phyloP scores from a whole-genome alignment of 768 basidiomycete genomes.

The Dacryopinax spathularia region DNA sequence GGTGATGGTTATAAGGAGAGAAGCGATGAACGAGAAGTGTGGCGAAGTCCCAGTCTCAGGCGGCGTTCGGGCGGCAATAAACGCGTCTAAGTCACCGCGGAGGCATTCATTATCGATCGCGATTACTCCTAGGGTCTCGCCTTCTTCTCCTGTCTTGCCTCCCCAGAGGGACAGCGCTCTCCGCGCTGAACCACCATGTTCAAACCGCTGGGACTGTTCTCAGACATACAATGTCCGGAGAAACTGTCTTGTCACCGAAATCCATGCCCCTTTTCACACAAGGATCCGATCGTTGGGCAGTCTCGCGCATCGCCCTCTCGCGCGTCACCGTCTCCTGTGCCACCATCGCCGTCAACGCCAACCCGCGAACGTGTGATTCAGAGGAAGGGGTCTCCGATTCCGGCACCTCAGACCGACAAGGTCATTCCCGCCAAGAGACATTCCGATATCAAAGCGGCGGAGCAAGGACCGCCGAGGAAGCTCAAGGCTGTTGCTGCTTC shows the following conservation, averaged over 20 bases:
- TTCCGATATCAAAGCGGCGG: conserved; percentile 21
- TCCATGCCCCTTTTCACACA: conserved; percentile 56
- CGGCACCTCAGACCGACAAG: not conserved
- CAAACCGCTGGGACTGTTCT: not conserved
- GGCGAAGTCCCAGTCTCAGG: not conserved
- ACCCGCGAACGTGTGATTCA: conserved; percentile 13
- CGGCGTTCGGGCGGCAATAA: not conserved
- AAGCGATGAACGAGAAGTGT: not conserved
- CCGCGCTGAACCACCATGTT: not conserved
- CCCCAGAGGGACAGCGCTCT: too few species aligned
- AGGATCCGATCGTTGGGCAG: conserved; percentile 10
- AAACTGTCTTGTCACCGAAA: conserved; percentile 31
- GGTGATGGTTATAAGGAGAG: not conserved
- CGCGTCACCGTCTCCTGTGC: conserved; percentile 7
- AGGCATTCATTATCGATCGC: not conserved
- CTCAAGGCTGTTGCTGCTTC: conserved; percentile 38
- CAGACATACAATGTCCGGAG: not conserved
- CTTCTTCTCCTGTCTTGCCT: too few species aligned
- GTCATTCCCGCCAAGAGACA: conserved; percentile 41
- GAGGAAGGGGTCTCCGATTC: not conserved
- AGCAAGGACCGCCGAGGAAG: conserved; percentile 46
- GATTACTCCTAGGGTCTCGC: too few species aligned
- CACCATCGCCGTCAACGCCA: conserved; percentile 2
- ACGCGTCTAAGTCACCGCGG: not conserved
- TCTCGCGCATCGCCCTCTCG: too few species aligned